phyloP scores from a whole-genome alignment of 768 basidiomycete genomes.

The Zangia roseola region DNA sequence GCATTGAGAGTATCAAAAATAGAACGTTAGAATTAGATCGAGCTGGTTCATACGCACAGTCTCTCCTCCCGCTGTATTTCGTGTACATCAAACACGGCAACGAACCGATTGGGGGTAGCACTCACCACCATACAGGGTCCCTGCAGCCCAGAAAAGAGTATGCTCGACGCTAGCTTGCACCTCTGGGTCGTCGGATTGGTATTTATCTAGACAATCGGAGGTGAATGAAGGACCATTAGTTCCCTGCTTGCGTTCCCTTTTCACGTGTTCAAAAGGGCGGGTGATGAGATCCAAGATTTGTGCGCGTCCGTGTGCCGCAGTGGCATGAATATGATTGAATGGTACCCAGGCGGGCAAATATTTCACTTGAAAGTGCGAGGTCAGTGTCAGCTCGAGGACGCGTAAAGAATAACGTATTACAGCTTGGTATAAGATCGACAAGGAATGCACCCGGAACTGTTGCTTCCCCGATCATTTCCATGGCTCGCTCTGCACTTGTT shows the following conservation, averaged over 20 bases:
- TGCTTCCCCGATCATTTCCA: slow-evolving; percentile 24
- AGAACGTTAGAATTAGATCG: too few relatives aligned
- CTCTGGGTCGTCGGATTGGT: slow-evolving; percentile 3
- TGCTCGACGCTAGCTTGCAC: slow-evolving; percentile 7
- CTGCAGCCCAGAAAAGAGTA: slow-evolving; percentile 15
- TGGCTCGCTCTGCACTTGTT: slow-evolving; percentile 23
- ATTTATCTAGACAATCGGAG: slow-evolving; percentile 13
- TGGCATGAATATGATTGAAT: not conserved
- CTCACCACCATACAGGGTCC: slow-evolving; percentile 20
- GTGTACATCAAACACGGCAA: too few relatives aligned
- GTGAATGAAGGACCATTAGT: slow-evolving; percentile 18
- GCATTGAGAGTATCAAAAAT: too few relatives aligned
- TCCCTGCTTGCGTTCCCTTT: slow-evolving; percentile 11
- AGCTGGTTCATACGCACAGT: not conserved
- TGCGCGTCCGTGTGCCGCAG: not conserved
- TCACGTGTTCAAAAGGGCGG: slow-evolving; percentile 1
- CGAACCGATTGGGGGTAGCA: not conserved
- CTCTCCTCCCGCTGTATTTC: slow-evolving; percentile 4
- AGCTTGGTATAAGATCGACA: slow-evolving; percentile 26
- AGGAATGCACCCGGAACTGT: slow-evolving; percentile 31
- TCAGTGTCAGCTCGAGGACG: not conserved
- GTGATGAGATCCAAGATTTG: not conserved
- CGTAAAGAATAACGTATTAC: slow-evolving; percentile 10
- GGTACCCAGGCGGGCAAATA: slow-evolving; percentile 11
- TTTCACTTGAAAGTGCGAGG: slow-evolving; percentile 19